Evolutionary conservation across 192 early-diverging fungal genomes (phyloP).

Genomic region (Linderina pennispora): DNA sequence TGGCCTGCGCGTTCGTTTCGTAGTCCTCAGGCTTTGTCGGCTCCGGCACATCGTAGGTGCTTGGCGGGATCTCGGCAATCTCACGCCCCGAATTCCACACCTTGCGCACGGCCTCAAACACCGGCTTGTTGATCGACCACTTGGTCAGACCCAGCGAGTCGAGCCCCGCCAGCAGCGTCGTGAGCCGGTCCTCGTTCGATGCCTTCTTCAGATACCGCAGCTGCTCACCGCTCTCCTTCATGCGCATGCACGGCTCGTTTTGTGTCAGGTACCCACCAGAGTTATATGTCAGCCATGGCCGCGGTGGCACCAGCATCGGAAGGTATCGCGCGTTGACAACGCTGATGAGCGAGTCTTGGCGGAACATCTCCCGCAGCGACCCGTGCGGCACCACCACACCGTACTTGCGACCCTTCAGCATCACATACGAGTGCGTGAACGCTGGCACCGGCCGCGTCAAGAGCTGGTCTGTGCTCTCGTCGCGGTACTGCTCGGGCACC

Average conservation of each 20-base stretch:
- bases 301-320: constrained; percentile 91
- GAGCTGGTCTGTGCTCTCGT: constrained; percentile 53
- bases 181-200: constrained; percentile 66
- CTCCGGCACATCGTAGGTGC: constrained; percentile 36
- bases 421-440: constrained; percentile 66
- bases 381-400: constrained; percentile 71
- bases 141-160: constrained; percentile 83
- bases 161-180: constrained; percentile 63
- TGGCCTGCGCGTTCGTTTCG: constrained; percentile 54
- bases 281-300: constrained; percentile 82
- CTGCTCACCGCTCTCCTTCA: constrained; percentile 64
- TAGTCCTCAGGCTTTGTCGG: constrained; percentile 58
- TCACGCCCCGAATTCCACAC: constrained; percentile 83
- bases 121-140: constrained; percentile 82
- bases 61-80: constrained; percentile 69
- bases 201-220: constrained; percentile 72
- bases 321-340: constrained; percentile 69
- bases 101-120: constrained; percentile 72
- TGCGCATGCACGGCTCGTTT: constrained; percentile 68
- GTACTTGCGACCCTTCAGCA: constrained; percentile 55
- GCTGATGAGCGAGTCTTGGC: constrained; percentile 50
- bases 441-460: constrained; percentile 62
- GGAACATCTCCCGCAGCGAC: constrained; percentile 62
- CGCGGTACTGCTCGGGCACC: constrained; percentile 52
- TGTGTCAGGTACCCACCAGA: constrained; percentile 82